A percentile compares a stretch with the other conserved stretches of the same genome.
These are phyloP conservation scores for Venturiaceae sp. DNA, from an alignment of 2,329 filamentous ascomycete species.

Conservation along the genomic window DNA sequence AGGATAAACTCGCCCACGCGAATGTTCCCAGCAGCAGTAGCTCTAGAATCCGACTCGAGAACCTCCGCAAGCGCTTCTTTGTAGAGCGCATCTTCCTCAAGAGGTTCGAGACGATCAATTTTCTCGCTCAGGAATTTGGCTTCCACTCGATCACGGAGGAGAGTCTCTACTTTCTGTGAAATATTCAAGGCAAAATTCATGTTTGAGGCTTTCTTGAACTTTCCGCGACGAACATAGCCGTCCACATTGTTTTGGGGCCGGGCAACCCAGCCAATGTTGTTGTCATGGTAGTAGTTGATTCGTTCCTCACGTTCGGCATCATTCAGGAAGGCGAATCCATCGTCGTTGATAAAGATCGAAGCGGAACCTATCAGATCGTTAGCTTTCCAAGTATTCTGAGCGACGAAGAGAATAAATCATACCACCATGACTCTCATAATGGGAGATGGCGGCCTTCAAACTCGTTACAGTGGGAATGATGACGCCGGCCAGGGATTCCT, in stretches of 20 bases:
- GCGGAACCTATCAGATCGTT: background rate
- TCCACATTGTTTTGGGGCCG: slow-evolving; percentile 3
- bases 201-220: slow-evolving; percentile 60
- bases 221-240: slow-evolving; percentile 7
- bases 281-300: slow-evolving; percentile 6
- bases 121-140: no score
- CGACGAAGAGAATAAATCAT: slow-evolving; percentile 8
- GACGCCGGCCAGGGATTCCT: slow-evolving; percentile 7
- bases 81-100: slow-evolving; percentile 5
- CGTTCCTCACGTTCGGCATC: slow-evolving; percentile 1
- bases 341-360: slow-evolving; percentile 10
- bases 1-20: slow-evolving; percentile 63
- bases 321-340: slow-evolving; percentile 2
- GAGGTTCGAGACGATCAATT: no score
- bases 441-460: slow-evolving; percentile 3
- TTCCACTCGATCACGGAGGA: background rate
- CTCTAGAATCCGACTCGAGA: slow-evolving; percentile 25
- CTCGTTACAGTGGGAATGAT: slow-evolving; percentile 5
- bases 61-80: background rate
- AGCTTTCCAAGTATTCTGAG: slow-evolving; percentile 1
- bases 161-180: slow-evolving; percentile 56
- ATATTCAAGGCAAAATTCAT: slow-evolving; percentile 64
- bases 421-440: slow-evolving; percentile 9
- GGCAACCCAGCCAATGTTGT: slow-evolving; percentile 9
- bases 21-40: slow-evolving; percentile 70